Conservation (phyloP, 345 rosid species). For the Corymbia maculata region DNA sequence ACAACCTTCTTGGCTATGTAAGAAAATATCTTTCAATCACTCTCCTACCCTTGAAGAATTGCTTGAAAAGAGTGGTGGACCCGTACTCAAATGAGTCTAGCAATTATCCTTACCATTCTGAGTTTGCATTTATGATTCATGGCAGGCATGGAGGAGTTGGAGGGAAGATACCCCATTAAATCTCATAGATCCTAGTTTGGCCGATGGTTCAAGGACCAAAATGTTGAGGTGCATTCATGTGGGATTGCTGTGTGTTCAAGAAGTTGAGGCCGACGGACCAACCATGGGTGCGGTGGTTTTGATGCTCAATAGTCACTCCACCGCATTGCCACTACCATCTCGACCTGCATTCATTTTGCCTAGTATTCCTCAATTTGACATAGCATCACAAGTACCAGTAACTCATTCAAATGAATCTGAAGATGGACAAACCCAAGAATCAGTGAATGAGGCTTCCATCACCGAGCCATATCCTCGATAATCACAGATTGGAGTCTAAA, state of each 20-base stretch:
- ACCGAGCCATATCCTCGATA: background rate
- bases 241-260: background rate
- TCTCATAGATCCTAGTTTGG: background rate
- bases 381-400: fast-evolving
- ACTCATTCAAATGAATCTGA: background rate
- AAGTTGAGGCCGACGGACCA: background rate
- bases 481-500: background rate
- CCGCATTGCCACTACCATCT: background rate
- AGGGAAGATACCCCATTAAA: background rate
- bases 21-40: background rate
- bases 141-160: background rate
- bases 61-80: fast-evolving
- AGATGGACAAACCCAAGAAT: background rate
- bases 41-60: background rate
- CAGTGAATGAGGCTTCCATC: background rate
- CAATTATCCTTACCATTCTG: background rate
- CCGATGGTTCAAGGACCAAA: background rate
- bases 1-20: background rate
- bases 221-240: background rate
- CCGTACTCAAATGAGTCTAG: background rate
- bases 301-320: background rate
- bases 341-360: background rate
- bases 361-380: background rate
- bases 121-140: background rate
- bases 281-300: background rate